Base-by-base conservation (phyloP, 768 basidiomycete species). In the Pleurotus tuoliensis region DNA sequence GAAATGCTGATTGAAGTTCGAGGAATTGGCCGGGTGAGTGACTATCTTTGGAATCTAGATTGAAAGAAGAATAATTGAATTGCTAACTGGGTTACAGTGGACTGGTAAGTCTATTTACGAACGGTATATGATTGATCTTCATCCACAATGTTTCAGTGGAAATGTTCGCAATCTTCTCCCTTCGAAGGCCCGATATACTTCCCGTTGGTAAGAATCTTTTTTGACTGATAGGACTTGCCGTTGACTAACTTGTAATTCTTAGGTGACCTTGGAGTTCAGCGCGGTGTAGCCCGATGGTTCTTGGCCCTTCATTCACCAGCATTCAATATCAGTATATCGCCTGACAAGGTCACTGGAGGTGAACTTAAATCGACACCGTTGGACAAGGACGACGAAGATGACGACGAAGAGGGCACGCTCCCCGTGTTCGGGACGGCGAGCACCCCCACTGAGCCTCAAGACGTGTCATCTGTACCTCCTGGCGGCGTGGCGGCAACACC, bases 151-250 rank as follows among this genome's bases (percentile, higher is more conserved):
- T 58, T 63, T 63, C 71, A 80, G 91, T 93, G n/a, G 87, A 94
- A 63, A 95, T 95, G 94, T 95, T 95, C 65, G 81, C 89, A 12
- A 91, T 97, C 44, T 96, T 95, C 70, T 88, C 90, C 2, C 74
- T 94, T 30, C 79, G 92, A 0, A 84, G 92, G 16, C 90, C 90
- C 1, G 84, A 95, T 66, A 88, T 97, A 53, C 76, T 95, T 1
- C 83, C 88, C 11, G 70, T 76, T 59, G 70, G 73, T 71, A 58
- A 38, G 68, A 53, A 38, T n/a, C 38, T 9, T 12, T n/a, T 37
- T 2, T 46, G 46, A 9, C 41, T 39, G 15, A 20, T 24, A 45
- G 27, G 30, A 22, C 30, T 49, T 16, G 4, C 48, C 60, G 47
- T 38, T 11, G 9, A 11, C 54, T 34, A 58, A 34, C 30, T 52